These are phyloP conservation scores for Candida nitratophila DNA, from an alignment of 805 yeast genomes.

Conservation along the genomic window DNA sequence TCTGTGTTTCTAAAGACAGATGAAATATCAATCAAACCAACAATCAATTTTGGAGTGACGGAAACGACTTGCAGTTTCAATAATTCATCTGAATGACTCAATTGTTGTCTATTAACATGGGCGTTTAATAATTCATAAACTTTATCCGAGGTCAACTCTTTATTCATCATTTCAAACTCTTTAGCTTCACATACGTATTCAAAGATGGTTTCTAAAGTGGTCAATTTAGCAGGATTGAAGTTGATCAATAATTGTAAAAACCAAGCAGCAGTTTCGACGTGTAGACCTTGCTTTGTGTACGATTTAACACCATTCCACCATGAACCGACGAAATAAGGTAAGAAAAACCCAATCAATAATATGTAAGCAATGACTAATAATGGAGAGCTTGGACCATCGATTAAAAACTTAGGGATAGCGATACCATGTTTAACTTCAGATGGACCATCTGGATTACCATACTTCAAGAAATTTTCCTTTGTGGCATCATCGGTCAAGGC, in stretches of 20 bases:
- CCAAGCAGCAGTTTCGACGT: conserved; percentile 72
- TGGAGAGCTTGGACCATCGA: conserved; percentile 72
- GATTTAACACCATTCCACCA: conserved; percentile 89
- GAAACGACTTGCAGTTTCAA: conserved; percentile 53
- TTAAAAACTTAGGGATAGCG: conserved; percentile 86
- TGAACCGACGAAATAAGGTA: conserved; percentile 73
- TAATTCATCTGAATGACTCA: conserved; percentile 24
- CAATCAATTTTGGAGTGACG: conserved; percentile 55
- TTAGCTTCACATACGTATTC: conserved; percentile 56
- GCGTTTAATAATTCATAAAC: conserved; percentile 45
- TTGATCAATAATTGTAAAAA: conserved; percentile 71
- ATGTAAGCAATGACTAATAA: conserved; percentile 60
- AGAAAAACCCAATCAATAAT: conserved; percentile 61
- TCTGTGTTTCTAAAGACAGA: conserved; percentile 70
- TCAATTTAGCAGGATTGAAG: conserved; percentile 60
- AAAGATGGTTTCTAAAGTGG: conserved; percentile 50
- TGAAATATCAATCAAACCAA: conserved; percentile 76
- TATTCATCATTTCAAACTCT: conserved; percentile 48
- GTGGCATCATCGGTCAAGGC: conserved; percentile 87
- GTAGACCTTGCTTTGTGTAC: conserved; percentile 76
- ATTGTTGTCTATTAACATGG: conserved; percentile 49
- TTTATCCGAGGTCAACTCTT: conserved; percentile 35
- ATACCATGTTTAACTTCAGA: conserved; percentile 87
- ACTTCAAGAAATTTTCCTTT: conserved; percentile 72
- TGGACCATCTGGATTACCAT: conserved; percentile 98